phyloP scores from a whole-genome alignment of 75 land plant genomes.

The Pinus tabuliformis region DNA sequence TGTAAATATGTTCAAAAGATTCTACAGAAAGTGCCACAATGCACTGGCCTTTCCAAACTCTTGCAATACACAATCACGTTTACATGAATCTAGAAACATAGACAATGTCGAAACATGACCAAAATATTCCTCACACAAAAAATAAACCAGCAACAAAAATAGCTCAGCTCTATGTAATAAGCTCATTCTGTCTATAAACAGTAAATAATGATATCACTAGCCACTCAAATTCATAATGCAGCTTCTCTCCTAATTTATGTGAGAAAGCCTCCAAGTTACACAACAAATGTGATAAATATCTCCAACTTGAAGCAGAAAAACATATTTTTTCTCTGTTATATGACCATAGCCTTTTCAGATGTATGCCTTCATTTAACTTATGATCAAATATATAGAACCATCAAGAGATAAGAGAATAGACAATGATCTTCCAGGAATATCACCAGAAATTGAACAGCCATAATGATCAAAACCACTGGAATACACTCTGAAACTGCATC shows the following conservation, averaged over 20 bases:
- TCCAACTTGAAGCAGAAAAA: neutral
- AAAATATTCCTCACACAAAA: neutral
- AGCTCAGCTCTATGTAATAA: neutral
- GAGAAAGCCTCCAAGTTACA: neutral
- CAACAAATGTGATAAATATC: neutral
- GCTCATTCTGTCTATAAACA: neutral
- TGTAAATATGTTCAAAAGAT: too few relatives aligned
- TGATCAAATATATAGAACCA: neutral
- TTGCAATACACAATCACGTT: too few relatives aligned
- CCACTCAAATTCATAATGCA: neutral
- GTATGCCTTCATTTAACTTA: too few relatives aligned
- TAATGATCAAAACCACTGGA: neutral
- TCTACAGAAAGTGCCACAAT: too few relatives aligned
- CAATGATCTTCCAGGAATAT: neutral
- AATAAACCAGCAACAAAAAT: neutral
- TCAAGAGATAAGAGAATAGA: neutral
- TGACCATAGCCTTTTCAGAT: too few relatives aligned
- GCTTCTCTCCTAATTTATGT: neutral
- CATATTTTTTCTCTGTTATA: neutral
- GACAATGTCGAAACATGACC: neutral
- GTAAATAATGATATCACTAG: neutral
- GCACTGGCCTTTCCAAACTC: too few relatives aligned
- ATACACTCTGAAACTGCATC: neutral
- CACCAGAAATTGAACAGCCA: neutral
- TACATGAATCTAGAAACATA: too few relatives aligned